Conservation (phyloP, 2,329 filamentous ascomycete species). For the Aureobasidium sp. region DNA sequence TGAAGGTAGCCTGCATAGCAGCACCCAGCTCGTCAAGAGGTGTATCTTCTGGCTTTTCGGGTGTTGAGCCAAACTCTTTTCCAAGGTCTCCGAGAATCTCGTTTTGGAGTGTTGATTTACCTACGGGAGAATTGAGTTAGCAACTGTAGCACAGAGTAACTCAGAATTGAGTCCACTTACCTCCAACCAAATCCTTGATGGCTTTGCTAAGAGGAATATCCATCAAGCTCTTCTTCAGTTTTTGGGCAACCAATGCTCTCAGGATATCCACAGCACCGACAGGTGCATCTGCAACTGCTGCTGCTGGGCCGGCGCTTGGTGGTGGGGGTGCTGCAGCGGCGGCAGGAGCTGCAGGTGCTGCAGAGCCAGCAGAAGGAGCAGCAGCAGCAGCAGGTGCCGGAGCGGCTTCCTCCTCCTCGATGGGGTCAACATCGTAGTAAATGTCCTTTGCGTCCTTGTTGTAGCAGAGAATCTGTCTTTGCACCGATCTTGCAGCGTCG, state of each 20-base stretch:
- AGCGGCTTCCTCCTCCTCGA: slow-evolving; percentile 69
- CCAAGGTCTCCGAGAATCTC: slow-evolving; percentile 96
- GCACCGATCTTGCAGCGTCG: slow-evolving; percentile 91
- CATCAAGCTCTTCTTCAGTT: slow-evolving; percentile 85
- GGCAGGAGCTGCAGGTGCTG: slow-evolving; percentile 46
- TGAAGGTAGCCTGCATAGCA: slow-evolving; percentile 96
- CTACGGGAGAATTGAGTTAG: slow-evolving; percentile 36
- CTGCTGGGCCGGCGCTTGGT: slow-evolving; percentile 72
- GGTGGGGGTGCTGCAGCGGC: slow-evolving; percentile 51
- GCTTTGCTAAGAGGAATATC: slow-evolving; percentile 93
- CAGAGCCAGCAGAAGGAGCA: slow-evolving; percentile 36
- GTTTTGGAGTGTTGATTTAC: slow-evolving; percentile 97
- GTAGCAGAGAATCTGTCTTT: slow-evolving; percentile 97
- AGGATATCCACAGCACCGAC: slow-evolving; percentile 86
- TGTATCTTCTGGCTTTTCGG: slow-evolving; percentile 96
- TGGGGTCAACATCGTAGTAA: slow-evolving; percentile 95
- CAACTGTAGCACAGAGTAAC: neutral
- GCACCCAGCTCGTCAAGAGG: slow-evolving; percentile 92
- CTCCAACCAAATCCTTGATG: slow-evolving; percentile 96
- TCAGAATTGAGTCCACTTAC: slow-evolving; percentile 45
- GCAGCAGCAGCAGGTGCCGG: slow-evolving; percentile 41
- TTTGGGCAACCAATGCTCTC: slow-evolving; percentile 83
- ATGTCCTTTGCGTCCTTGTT: slow-evolving; percentile 99
- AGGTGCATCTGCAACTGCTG: slow-evolving; percentile 75
- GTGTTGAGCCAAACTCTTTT: slow-evolving; percentile 96